phyloP scores from a whole-genome alignment of 2,329 filamentous ascomycete genomes.

The Nigrospora oryzae region DNA sequence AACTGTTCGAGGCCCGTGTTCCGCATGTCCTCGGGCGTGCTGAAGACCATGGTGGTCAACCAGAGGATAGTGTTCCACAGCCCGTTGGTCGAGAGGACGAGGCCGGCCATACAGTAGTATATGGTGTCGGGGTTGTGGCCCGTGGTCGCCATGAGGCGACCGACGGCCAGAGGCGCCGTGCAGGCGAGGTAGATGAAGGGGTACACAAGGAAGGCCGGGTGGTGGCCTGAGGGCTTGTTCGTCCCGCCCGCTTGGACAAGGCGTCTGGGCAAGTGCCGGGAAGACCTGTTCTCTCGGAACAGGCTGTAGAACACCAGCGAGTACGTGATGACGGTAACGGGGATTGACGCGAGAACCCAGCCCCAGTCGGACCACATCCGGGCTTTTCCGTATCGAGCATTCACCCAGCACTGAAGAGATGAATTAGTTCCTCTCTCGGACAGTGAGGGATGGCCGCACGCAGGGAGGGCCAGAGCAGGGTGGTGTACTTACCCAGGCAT shows the following conservation, averaged over 20 bases:
- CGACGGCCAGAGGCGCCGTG: slow-evolving; percentile 7
- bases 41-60: slow-evolving; percentile 9
- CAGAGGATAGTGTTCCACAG: slow-evolving; percentile 9
- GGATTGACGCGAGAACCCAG: slow-evolving; percentile 6
- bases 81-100: slow-evolving; percentile 7
- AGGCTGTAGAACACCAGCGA: slow-evolving; percentile 5
- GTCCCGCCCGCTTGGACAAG: neutral
- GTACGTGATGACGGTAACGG: slow-evolving; percentile 6
- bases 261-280: slow-evolving; percentile 3
- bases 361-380: slow-evolving; percentile 7
- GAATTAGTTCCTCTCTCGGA: neutral
- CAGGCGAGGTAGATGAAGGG: slow-evolving; percentile 10
- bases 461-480: neutral
- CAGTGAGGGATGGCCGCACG: neutral
- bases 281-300: slow-evolving; percentile 6
- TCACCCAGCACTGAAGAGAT: slow-evolving; percentile 7
- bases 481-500: slow-evolving; percentile 4
- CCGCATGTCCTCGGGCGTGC: slow-evolving; percentile 6
- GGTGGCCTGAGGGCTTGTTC: slow-evolving; percentile 6
- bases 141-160: slow-evolving; percentile 3
- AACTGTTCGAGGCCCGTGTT: slow-evolving; percentile 8
- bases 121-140: neutral
- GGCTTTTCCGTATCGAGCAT: slow-evolving; percentile 2
- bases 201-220: slow-evolving; percentile 10
- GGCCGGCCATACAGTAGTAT: slow-evolving; percentile 7